Base-by-base conservation (phyloP, 176 grass and related monocot genomes). In the Thalia dealbata region DNA sequence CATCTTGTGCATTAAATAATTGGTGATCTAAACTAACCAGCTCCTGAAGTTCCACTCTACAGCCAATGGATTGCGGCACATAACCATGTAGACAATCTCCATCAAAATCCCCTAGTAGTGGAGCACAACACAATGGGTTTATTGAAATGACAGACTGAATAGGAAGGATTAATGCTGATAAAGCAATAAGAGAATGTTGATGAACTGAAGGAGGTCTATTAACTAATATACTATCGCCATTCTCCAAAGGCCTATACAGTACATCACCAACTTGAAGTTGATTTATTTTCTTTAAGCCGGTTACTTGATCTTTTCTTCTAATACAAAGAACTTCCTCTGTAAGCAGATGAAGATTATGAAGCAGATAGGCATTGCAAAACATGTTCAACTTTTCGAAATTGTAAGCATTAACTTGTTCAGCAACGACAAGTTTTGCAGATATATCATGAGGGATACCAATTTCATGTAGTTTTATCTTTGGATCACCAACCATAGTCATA, bases 51-150 rank as follows among this genome's bases (percentile, higher is more conserved):
- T 96, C 92, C 58, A 81, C 81, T 81, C 89, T 89, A 52, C 82
- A 96, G 63, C 43, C 77, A 27, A 96, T 7, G 1, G 89, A 89
- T 24, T 96, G 89, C 26, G 92, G 89, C n/a, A 96, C 67, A 84
- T 92, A 96, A 43, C 92, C 92, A 80, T 96, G 92, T 50, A 96
- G 78, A 84, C 92, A 92, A 25, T 96, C 93, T 43, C 93, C 93
- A 81, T 97, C 93, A 61, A 97, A 97, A 81, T 97, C 93, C 56
- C 93, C 93, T 68, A 82, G 44, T 52, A 97, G 77, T 67, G 93
- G 93, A 21, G 73, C 35, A 79, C 93, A 97, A n/a, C 90, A 92
- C 45, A 92, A 41, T 10, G 93, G 93, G 43, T 92, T 97, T 65
- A 97, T 97, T 38, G 89, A 88, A 43, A 85, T 73, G 1, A 82